phyloP scores from a whole-genome alignment of 331 rosid species.

The Malus hybrid region DNA sequence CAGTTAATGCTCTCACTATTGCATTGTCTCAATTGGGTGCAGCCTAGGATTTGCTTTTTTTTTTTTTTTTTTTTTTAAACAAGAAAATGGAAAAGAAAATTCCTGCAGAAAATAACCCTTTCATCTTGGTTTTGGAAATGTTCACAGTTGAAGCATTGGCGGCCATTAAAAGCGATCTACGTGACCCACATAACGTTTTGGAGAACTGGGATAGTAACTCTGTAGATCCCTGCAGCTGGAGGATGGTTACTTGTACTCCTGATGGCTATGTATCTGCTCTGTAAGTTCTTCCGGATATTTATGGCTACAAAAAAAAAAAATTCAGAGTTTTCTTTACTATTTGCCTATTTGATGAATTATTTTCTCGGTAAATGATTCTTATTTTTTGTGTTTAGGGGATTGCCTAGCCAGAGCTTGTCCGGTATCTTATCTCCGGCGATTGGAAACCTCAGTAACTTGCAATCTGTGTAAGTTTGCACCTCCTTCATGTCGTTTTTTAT shows the following conservation, averaged over 20 bases:
- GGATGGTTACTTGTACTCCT: constrained; percentile 87
- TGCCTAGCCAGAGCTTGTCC: constrained; percentile 96
- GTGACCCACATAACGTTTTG: constrained; percentile 88
- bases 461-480: constrained; percentile 65
- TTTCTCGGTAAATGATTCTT: neutral
- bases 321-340: neutral
- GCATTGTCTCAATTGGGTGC: neutral
- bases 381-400: constrained; percentile 48
- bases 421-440: constrained; percentile 76
- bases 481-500: neutral
- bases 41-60: neutral
- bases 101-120: neutral
- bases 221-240: constrained; percentile 99
- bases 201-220: constrained; percentile 92
- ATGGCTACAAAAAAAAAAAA: constrained; percentile 3
- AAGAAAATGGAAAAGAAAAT: neutral
- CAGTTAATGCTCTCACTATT: constrained; percentile 1
- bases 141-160: constrained; percentile 80
- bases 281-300: constrained; percentile 43
- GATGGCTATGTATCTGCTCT: constrained; percentile 88
- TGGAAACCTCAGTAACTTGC: constrained; percentile 80
- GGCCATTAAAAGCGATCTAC: constrained; percentile 60
- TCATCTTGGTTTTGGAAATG: neutral
- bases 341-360: neutral
- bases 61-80: neutral